Evolutionary conservation across 805 yeast species (phyloP).

Genomic region (Hanseniaspora nectarophila): DNA sequence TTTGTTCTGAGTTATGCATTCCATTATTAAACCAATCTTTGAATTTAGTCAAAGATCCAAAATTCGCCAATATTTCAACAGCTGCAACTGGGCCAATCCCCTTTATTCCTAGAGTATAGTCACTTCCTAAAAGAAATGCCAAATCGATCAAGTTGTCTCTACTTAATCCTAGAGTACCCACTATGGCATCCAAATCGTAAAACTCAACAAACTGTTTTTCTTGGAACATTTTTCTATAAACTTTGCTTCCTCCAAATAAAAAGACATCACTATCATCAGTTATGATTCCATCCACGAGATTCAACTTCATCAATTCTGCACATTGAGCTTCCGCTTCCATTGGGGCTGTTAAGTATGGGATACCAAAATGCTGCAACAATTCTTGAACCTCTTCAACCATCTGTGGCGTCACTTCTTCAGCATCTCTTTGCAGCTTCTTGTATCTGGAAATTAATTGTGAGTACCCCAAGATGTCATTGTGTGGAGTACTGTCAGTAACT

Average conservation of each 20-base stretch:
- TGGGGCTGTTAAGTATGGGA: constrained; percentile 91
- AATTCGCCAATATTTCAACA: constrained; percentile 80
- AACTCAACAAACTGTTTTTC: constrained; percentile 87
- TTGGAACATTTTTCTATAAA: constrained; percentile 88
- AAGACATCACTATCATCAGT: constrained; percentile 98
- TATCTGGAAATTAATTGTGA: constrained; percentile 45
- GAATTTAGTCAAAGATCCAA: constrained; percentile 36
- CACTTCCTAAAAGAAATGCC: constrained; percentile 82
- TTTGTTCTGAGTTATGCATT: constrained; percentile 33
- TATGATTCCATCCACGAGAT: constrained; percentile 82
- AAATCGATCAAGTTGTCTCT: constrained; percentile 59
- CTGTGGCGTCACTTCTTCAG: constrained; percentile 76
- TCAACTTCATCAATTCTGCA: constrained; percentile 58
- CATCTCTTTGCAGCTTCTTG: constrained; percentile 65
- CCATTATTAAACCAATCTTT: constrained; percentile 34
- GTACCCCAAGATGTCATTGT: constrained; percentile 28
- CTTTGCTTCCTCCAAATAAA: constrained; percentile 72
- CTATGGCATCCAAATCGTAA: constrained; percentile 51
- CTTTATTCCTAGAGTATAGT: constrained; percentile 83
- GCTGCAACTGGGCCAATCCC: constrained; percentile 93
- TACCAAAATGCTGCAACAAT: constrained; percentile 72
- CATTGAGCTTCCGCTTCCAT: constrained; percentile 99
- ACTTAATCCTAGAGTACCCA: constrained; percentile 49
- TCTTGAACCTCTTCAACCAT: constrained; percentile 91
- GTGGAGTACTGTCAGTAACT: constrained; percentile 18